Evolutionary conservation across 108 stramenopile species (phyloP).

Genomic region (Skeletonema menzelii): DNA sequence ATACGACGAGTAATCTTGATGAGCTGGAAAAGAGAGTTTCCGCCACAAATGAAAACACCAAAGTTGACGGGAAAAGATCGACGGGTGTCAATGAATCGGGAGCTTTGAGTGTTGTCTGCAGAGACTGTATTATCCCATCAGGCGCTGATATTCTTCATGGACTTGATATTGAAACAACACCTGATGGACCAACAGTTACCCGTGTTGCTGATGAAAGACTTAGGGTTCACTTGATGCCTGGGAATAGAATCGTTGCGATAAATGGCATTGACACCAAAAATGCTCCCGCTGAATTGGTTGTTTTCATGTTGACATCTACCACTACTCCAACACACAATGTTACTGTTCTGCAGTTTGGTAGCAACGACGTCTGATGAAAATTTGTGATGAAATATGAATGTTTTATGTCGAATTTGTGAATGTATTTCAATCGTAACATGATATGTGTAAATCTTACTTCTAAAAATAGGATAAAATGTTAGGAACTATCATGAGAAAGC

Average conservation of each 20-base stretch:
- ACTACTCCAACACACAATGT: conserved; percentile 20
- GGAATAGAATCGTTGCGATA: conserved; percentile 79
- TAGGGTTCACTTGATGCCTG: conserved; percentile 74
- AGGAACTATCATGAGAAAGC: no score
- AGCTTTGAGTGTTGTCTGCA: conserved; percentile 65
- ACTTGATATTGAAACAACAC: conserved; percentile 75
- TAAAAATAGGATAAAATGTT: no score
- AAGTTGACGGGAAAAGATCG: conserved; percentile 18
- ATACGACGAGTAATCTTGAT: conserved; percentile 44
- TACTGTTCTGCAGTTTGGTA: conserved; percentile 38
- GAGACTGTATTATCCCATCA: conserved; percentile 75
- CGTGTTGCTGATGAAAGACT: conserved; percentile 62
- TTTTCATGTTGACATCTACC: conserved; percentile 36
- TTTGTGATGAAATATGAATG: not conserved
- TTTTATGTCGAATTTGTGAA: no score
- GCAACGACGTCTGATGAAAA: conserved; percentile 1
- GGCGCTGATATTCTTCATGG: conserved; percentile 40
- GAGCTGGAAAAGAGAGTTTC: conserved; percentile 50
- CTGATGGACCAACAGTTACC: conserved; percentile 82
- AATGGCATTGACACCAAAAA: conserved; percentile 78
- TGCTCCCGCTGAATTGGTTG: conserved; percentile 71
- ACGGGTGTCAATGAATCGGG: conserved; percentile 34
- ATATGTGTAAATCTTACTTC: no score
- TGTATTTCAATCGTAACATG: no score
- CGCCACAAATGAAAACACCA: conserved; percentile 5